Evolutionary conservation across 2,329 filamentous ascomycete genomes (phyloP), one percentile per base, ranked within the genome.

Genomic region (Arachnomyces sp.): DNA sequence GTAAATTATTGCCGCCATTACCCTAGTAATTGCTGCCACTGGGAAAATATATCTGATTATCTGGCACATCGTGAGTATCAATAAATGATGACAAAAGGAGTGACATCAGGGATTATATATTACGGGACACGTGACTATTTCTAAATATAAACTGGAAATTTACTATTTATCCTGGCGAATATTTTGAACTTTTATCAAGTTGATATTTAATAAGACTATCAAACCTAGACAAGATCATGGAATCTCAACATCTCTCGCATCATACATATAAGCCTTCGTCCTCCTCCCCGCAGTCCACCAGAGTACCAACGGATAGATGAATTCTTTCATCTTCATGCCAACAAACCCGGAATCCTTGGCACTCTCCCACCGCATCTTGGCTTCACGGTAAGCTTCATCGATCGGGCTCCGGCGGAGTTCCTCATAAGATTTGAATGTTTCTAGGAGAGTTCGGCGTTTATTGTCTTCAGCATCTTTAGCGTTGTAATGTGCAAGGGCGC

Each of bases 401-500:
- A 42, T 35, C 8, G 34, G 15, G 9, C 38, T 15, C 3, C 40
- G 34, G n/a, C 36, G 40, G 15, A 42, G n/a, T 7, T 34, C 31
- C 16, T 42, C 36, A 14, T 42, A 42, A 8, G 36, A 35, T 34
- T 38, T 28, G 29, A 42, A 42, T 9, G 31, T 21, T 12, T 17
- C 31, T 16, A 13, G 12, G 7, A 42, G 25, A 18, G 31, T 25
- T 5, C 21, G 5, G 9, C 5, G 21, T 25, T 25, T 9, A 9
- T 25, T 9, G 21, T 25, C 21, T 25, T 9, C 21, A 5, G 9
- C 9, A 25, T 25, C 21, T 25, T 25, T 25, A 9, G 5, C 9
- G 21, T 25, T 51, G 42, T 65, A 59, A 5, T 55, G 47, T 2
- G 57, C 46, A 2, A 70, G 44, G 12, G 64, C 55, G 1, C 64